Conservation (phyloP, 2,329 filamentous ascomycete species). For the Apiospora kogelbergensis region DNA sequence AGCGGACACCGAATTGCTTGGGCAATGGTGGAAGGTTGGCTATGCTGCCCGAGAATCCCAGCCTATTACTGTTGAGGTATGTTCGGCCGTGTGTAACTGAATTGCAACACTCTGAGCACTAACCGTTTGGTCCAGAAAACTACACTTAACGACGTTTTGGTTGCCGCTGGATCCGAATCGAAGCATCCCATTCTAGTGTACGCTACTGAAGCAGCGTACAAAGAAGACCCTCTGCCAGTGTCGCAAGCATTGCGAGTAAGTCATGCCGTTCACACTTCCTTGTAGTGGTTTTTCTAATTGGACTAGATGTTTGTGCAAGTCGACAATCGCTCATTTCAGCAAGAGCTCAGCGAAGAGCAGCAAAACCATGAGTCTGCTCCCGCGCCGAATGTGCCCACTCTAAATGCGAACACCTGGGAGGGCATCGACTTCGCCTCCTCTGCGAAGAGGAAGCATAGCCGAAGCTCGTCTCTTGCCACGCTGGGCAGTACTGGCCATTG, state of each 20-base stretch:
- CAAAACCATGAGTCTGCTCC: constrained; percentile 20
- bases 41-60: constrained; percentile 39
- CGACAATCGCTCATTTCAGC: constrained; percentile 53
- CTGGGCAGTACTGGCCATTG: constrained; percentile 25
- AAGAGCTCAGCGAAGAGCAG: constrained; percentile 47
- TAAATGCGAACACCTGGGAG: constrained; percentile 17
- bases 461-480: constrained; percentile 31
- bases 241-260: constrained; percentile 38
- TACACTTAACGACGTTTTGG: constrained; percentile 43
- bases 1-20: constrained; percentile 31
- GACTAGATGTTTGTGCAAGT: constrained; percentile 47
- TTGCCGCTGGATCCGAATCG: constrained; percentile 47
- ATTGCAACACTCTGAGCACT: background rate
- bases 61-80: constrained; percentile 51
- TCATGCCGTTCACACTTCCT: background rate
- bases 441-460: constrained; percentile 27
- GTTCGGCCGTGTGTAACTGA: constrained; percentile 12
- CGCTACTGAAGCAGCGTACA: constrained; percentile 50
- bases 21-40: constrained; percentile 57
- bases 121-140: constrained; percentile 40
- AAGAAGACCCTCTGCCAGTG: constrained; percentile 34
- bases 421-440: constrained; percentile 12
- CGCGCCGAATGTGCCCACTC: constrained; percentile 11
- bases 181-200: constrained; percentile 52
- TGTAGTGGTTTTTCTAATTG: constrained; percentile 18